Base-by-base conservation (phyloP, 2,329 filamentous ascomycete species). In the Diaporthe sp. region DNA sequence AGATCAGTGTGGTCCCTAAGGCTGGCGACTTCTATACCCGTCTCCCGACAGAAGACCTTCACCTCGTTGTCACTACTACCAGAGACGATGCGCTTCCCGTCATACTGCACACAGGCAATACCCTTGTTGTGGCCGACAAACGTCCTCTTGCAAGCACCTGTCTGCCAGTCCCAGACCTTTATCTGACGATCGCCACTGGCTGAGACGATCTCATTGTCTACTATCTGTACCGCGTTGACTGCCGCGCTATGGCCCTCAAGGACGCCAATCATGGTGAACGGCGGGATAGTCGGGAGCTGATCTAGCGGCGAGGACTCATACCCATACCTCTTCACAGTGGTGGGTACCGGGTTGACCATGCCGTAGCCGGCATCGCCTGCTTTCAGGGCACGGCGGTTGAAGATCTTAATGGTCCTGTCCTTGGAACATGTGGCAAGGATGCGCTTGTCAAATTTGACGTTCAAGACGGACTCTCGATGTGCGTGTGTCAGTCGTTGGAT, bases 351-450 rank as follows among this genome's bases (percentile, higher is more conserved):
- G 72, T 90, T 87, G n/a, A 92, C 83, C 0, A 80, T 79, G 15
- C 78, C 72, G 82, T 92, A 92, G 9, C 91, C 92, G 3, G 88
- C 77, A 46, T 93, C 90, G 31, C 90, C 90, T 58, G 89, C 87
- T 44, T 86, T 86, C n/a, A 98, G 86, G 25, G 92, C 88, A 25
- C 87, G 89, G 7, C 97, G 92, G 82, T 96, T 98, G 90, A 98
- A 99, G 25, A 99, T 92, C 84, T 98, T 98, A 87, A 99, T 98
- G 0, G 94, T 94, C 83, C 96, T 97, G 84, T 99, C 97, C 83
- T 99, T 99, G 67, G 96, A 98, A 81, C 97, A 98, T 0, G 97
- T 99, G 17, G 98, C 95, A 5, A 99, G 88, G 77, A 97, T 97
- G 12, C 95, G 91, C 78, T 95, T 93, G 81, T 98, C 96, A 79